Evolutionary conservation across 148 eudicot species (phyloP), one percentile per base, ranked within the genome.

Genomic region (Heliosperma pusillum): DNA sequence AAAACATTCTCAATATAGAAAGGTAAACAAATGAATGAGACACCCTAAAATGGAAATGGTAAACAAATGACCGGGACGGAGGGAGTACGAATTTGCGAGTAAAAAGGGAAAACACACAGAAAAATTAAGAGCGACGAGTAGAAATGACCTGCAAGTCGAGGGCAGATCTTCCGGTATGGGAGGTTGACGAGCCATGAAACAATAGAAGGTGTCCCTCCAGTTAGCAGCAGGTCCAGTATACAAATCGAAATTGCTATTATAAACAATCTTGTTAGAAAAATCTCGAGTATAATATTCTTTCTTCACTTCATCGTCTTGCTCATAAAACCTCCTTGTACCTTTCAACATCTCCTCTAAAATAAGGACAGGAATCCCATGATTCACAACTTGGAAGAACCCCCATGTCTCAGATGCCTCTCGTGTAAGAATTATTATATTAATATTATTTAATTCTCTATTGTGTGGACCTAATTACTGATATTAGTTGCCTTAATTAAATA

Each of bases 371-470:
- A 89, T 79, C 53, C 85, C 87, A 71, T 89, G 93, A 58, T 87
- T 87, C 69, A 86, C 75, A 24, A 87, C 81, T 62, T 87, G 90
- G 70, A 89, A 89, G 33, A 87, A 87, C 3, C 89, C 89, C 80
- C 77, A 83, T 19, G 40, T 73, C 61, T 84, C 83, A n/a, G n/a
- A n/a, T n/a, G n/a, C n/a, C n/a, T n/a, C n/a, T n/a, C n/a, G n/a
- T n/a, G n/a, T n/a, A n/a, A n/a, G n/a, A n/a, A n/a, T n/a, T n/a
- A n/a, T n/a, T n/a, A n/a, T n/a, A n/a, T n/a, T n/a, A n/a, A n/a
- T n/a, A n/a, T n/a, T n/a, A n/a, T n/a, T n/a, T n/a, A n/a, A n/a
- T n/a, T n/a, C n/a, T n/a, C n/a, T n/a, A n/a, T n/a, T n/a, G n/a
- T n/a, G n/a, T n/a, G n/a, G n/a, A n/a, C n/a, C n/a, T n/a, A n/a